Conservation (phyloP, 2,329 filamentous ascomycete species). For the Penicillium frequentans region DNA sequence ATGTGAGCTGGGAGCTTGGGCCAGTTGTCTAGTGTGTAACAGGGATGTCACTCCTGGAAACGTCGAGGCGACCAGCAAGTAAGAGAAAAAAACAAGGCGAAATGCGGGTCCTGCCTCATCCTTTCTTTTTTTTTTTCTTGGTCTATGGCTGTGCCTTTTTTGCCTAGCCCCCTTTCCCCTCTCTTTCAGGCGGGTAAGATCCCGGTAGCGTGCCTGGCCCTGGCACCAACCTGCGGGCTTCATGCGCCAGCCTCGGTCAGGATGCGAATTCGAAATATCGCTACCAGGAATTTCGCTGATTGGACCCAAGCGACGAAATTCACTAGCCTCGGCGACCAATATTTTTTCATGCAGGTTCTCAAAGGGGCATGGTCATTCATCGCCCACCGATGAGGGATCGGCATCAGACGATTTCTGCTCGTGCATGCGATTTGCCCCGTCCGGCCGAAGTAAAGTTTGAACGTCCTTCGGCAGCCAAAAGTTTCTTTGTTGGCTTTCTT, state of each 20-base stretch:
- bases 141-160: background rate
- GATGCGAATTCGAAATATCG: conserved; percentile 26
- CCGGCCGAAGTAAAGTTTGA: conserved; percentile 13
- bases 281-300: conserved; percentile 32
- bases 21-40: conserved; percentile 24
- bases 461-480: conserved; percentile 14
- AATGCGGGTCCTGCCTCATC: background rate
- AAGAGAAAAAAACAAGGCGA: conserved; percentile 8
- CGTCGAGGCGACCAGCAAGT: conserved; percentile 2
- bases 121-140: background rate
- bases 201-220: conserved; percentile 19
- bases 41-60: conserved; percentile 14
- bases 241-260: conserved; percentile 28
- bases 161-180: background rate
- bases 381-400: conserved; percentile 25
- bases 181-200: conserved; percentile 11
- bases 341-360: conserved; percentile 26
- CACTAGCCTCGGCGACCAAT: conserved; percentile 16
- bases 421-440: conserved; percentile 14
- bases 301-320: conserved; percentile 24
- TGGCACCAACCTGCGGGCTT: conserved; percentile 16
- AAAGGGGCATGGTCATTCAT: conserved; percentile 25
- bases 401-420: conserved; percentile 22
- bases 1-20: conserved; percentile 31
- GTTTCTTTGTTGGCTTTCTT: conserved; percentile 1